Conservation (phyloP, 129 eudicot species). For the Chrysanthemum lavandulifolium region DNA sequence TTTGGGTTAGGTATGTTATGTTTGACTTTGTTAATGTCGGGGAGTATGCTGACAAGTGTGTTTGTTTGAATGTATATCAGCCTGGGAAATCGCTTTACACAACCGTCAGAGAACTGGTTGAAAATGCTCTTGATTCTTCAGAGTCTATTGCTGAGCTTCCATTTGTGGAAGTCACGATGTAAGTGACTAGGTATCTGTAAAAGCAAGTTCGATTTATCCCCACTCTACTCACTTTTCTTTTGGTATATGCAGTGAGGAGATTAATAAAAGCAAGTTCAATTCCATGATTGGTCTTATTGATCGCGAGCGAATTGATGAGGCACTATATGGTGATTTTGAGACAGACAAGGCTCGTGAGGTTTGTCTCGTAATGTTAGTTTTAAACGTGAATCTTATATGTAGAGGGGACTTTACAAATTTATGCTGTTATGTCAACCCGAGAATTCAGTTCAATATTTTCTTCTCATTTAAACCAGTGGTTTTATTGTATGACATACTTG, state of each 20-base stretch:
- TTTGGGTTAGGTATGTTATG: background rate
- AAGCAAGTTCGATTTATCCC: too few species aligned
- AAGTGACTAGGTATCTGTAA: conserved; percentile 23
- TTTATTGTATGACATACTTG: background rate
- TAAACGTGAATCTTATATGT: conserved; percentile 6
- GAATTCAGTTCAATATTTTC: background rate
- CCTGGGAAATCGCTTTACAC: conserved; percentile 94
- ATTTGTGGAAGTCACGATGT: conserved; percentile 87
- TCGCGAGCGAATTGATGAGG: conserved; percentile 87
- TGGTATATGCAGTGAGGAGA: conserved; percentile 70
- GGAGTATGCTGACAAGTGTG: background rate
- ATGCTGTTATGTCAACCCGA: background rate
- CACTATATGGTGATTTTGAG: conserved; percentile 89
- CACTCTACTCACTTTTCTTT: background rate
- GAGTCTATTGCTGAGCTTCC: conserved; percentile 96
- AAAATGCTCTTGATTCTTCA: conserved; percentile 97
- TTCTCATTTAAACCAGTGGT: background rate
- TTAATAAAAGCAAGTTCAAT: conserved; percentile 76
- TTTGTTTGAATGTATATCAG: conserved; percentile 39
- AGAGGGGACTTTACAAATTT: background rate
- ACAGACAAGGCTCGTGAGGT: conserved; percentile 97
- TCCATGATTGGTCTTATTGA: conserved; percentile 96
- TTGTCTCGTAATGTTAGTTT: conserved; percentile 21
- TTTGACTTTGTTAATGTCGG: background rate
- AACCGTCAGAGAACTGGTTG: conserved; percentile 97